Conservation (phyloP, 148 eudicot genomes). For the Nepenthes mirabilis region DNA sequence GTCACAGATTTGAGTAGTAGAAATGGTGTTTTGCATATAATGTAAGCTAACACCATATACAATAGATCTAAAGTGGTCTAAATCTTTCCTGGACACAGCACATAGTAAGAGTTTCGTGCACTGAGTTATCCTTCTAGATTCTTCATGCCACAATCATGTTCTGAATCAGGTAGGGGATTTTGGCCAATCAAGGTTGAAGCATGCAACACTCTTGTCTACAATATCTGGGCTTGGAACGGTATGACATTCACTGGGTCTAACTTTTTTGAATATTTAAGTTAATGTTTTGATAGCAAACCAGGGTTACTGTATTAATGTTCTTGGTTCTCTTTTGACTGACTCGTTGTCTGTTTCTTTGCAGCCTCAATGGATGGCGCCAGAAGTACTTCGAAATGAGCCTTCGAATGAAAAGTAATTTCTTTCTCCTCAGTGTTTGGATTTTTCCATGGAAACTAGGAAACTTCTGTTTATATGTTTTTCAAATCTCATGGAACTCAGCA, state of each 20-base stretch:
- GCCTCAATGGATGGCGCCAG: constrained; percentile 99
- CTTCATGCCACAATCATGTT: neutral
- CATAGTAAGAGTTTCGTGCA: no score
- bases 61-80: no score
- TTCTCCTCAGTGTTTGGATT: neutral
- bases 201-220: constrained; percentile 63
- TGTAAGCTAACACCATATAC: no score
- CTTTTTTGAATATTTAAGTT: neutral
- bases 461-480: neutral
- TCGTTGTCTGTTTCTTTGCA: constrained; percentile 17
- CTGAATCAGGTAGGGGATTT: constrained; percentile 76
- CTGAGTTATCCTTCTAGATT: neutral
- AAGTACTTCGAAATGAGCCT: constrained; percentile 74
- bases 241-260: constrained; percentile 4
- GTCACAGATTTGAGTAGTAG: neutral
- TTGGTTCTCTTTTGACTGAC: neutral
- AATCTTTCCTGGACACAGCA: no score
- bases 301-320: neutral
- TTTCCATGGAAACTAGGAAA: neutral
- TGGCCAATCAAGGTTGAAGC: constrained; percentile 68
- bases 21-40: no score
- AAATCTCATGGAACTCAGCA: no score
- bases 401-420: constrained; percentile 54
- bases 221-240: constrained; percentile 89
- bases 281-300: no score